Evolutionary conservation across 2,329 filamentous ascomycete genomes (phyloP), one percentile per base, ranked within the genome.

Genomic region (Penicillium sp.): DNA sequence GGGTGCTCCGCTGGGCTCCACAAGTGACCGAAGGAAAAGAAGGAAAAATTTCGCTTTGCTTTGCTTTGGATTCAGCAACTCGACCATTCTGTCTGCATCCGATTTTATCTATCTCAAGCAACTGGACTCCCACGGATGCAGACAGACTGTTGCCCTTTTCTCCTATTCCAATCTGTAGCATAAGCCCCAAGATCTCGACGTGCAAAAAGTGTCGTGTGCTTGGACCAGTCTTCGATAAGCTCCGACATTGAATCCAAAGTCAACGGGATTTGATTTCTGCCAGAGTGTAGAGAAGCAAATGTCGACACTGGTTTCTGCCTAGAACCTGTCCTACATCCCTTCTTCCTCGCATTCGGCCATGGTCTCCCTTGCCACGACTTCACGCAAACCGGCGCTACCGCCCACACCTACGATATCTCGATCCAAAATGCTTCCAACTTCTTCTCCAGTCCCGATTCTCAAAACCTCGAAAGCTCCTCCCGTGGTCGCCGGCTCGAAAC

Each of bases 391-490:
- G 66, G 67, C 65, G 54, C 64, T 67, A 57, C 65, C 66, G 52
- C 52, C 65, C 57, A 67, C 64, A 56, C 64, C 62, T 35, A 41
- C 64, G 41, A 49, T 59, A 50, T 61, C 66, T 53, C 61, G 62
- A 45, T 66, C 69, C 50, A 73, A 69, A 61, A 74, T 74, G 73
- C 61, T 69, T 15, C 60, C 63, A 29, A 58, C 67, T 21, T 71
- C 73, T 4, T 70, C 71, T 29, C 71, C 71, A 48, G 67, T 69
- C 33, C 71, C 74, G 31, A 77, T 75, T 41, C 62, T 75, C 43
- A 77, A 77, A 58, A 68, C 67, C 33, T 68, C 74, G 37, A 76
- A 75, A 48, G 58, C 61, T 7, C 54, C 58, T 8, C 58, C 64
- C 3, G 58, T 67, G 13, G 61, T 58, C 2, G 56, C 65, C 7